Base-by-base conservation (phyloP, 2,329 filamentous ascomycete species). In the Trichoderma sp. region DNA sequence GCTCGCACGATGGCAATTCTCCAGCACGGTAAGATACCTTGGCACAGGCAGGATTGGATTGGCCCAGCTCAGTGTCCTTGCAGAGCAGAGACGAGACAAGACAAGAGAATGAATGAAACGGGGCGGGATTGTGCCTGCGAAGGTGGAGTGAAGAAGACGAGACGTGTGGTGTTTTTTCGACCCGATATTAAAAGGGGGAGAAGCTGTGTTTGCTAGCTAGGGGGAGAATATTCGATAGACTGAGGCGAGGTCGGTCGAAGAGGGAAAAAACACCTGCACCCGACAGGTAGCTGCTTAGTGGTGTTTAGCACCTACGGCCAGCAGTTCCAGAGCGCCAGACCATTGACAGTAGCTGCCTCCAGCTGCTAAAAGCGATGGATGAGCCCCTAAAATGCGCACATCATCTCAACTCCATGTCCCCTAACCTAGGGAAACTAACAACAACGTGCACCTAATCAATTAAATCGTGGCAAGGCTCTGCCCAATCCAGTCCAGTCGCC, bases 141-240 rank as follows among this genome's bases (percentile, higher is more conserved):
- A 21, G 35, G 38, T 45, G 56, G 56, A 63, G 56, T 21, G 67
- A 60, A 31, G 41, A 71, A 24, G 68, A 33, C 67, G 21, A 29
- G 67, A 38, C 16, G 56, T 71, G 68, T 41, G 38, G 38, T 41
- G 68, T 71, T 59, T 71, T 71, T 71, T 71, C 18, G 56, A 24
- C 56, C 27, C 38, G 35, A 35, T 62, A 50, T 50, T 18, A 21
- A 31, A 71, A 71, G 31, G 24, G 68, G 27, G 29, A 18, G 50
- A 18, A 71, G 18, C 38, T 41, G 56, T 8, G 9, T 27, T 41
- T 33, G 38, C 24, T 62, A 33, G 35, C 56, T 62, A 63, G 24
- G 62, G 24, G 35, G 68, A n/a, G n/a, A 27, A 35, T 29, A 64
- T 35, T 72, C 59, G 18, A 50, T 72, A 35, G 38, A 63, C n/a